These are phyloP conservation scores for Didymella pinodella DNA, from an alignment of 2,329 filamentous ascomycete species.

Conservation along the genomic window DNA sequence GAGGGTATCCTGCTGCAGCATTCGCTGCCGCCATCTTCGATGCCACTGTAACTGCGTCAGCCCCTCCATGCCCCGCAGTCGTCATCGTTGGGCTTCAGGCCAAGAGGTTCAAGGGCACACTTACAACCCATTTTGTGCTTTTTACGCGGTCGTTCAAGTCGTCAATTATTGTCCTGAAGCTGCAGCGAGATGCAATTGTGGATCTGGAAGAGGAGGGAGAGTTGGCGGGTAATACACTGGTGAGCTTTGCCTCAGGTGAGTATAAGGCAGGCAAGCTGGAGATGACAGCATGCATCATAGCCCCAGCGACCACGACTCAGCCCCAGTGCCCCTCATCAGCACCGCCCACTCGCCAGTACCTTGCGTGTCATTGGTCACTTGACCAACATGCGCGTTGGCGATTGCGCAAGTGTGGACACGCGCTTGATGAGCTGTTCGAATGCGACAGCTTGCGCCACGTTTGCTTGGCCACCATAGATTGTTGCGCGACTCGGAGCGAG, in stretches of 20 bases:
- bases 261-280: conserved; percentile 16
- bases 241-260: conserved; percentile 20
- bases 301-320: conserved; percentile 17
- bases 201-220: conserved; percentile 5
- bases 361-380: conserved; percentile 5
- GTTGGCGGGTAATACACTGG: conserved; percentile 17
- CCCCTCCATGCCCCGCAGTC: conserved; percentile 26
- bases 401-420: conserved; percentile 11
- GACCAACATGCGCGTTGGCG: not conserved
- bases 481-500: conserved; percentile 15
- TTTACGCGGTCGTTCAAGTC: conserved; percentile 1
- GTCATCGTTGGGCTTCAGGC: conserved; percentile 26
- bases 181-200: conserved; percentile 3
- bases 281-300: conserved; percentile 22
- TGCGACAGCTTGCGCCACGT: conserved; percentile 20
- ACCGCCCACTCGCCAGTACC: conserved; percentile 10
- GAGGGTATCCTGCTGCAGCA: conserved; percentile 46
- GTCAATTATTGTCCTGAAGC: conserved; percentile 3
- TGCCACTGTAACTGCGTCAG: conserved; percentile 53
- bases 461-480: not conserved
- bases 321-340: conserved; percentile 20
- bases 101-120: conserved; percentile 7
- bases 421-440: conserved; percentile 13
- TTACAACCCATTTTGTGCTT: conserved; percentile 22
- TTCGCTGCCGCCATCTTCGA: conserved; percentile 57